Conservation (phyloP, 441 rosid genomes). For the Gossypium aridum region DNA sequence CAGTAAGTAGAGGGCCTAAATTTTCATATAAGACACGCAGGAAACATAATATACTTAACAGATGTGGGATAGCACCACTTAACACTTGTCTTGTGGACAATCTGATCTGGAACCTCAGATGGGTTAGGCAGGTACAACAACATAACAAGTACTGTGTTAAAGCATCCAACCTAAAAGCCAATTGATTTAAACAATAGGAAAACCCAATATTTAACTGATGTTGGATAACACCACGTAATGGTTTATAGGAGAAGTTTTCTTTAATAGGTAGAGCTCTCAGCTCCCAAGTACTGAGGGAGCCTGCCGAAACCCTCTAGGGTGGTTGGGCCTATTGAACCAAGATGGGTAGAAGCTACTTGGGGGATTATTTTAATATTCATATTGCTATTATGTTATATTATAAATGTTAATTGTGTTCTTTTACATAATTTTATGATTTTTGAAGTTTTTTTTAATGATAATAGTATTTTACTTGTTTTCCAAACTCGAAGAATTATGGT, state of each 20-base stretch:
- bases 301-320: neutral
- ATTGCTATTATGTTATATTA: neutral
- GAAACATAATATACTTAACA: neutral
- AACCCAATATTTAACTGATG: neutral
- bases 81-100: neutral
- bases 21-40: neutral
- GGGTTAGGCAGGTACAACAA: neutral
- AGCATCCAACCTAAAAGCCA: neutral
- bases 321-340: neutral
- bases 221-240: neutral
- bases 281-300: neutral
- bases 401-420: neutral
- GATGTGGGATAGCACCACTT: neutral
- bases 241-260: neutral
- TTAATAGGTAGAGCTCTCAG: neutral
- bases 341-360: neutral
- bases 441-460: neutral
- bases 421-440: neutral
- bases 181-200: neutral
- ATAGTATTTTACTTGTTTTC: neutral
- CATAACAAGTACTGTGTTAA: neutral
- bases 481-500: neutral
- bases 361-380: neutral
- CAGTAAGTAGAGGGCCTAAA: neutral
- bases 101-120: neutral